Evolutionary conservation across 768 basidiomycete genomes (phyloP), one percentile per base, ranked within the genome.

Genomic region (Hortiboletus campestris): DNA sequence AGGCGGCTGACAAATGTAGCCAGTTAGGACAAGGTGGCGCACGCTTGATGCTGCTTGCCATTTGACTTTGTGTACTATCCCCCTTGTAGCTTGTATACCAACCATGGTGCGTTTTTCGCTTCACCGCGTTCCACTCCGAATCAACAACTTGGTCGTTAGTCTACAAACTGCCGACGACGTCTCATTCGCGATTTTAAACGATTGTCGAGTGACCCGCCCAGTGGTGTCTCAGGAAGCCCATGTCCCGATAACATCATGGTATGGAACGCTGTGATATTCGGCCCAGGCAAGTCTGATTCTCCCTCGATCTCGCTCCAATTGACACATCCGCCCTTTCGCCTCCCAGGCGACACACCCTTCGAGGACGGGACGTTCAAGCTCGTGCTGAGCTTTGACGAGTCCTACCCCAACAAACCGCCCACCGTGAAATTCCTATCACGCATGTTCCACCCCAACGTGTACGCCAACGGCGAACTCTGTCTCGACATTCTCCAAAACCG

Each of bases 381-480:
- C 28, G 80, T 94, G 45, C 82, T 99, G 46, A 91, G 89, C 1
- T 98, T 99, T 64, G 95, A 98, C 70, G 97, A 99, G 66, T 90
- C 91, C 8, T 99, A 99, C 74, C 97, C 97, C 16, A 99, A 97
- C 80, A 98, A 98, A 70, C 94, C 97, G 0, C 97, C 97, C 3
- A 89, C 91, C 6, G 96, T 99, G 63, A 94, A 94, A 68, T 99
- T 99, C 79, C 83, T 98, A 32, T 94, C 91, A 36, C 80, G 89
- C 60, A 98, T 98, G 96, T 98, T 99, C 76, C 96, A 99, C 71
- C 97, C 97, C 0, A 99, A 98, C 75, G 95, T 99, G 11, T 99
- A 98, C 73, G 90, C 91, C 43, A 98, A 97, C 64, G 97, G 97
- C 58, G 96, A 98, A 70, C 88, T 99, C 48, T 99, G 97, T 70